Evolutionary conservation across 1,139 yeast species (phyloP).

Genomic region (Candida sp.): DNA sequence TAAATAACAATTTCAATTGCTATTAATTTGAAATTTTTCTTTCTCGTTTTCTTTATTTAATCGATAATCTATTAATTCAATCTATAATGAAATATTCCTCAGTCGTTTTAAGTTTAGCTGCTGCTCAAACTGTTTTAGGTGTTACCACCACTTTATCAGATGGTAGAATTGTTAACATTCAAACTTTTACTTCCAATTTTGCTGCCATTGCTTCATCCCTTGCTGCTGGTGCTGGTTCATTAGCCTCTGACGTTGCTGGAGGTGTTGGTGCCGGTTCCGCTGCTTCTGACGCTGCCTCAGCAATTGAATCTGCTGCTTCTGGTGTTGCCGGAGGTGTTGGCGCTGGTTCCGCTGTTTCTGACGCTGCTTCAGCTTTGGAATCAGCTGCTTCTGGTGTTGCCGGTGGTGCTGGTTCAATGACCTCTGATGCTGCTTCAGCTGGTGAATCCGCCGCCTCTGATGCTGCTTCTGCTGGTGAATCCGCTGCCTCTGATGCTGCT

Average conservation of each 20-base stretch:
- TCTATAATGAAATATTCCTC: not conserved
- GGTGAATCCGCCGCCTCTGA: conserved; percentile 6
- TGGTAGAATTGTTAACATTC: not conserved
- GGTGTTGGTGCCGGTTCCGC: conserved; percentile 4
- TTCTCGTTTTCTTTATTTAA: not conserved
- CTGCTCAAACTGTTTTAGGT: conserved; percentile 3
- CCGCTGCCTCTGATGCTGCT: conserved; percentile 7
- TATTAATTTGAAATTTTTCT: too few relatives aligned
- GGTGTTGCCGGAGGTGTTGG: conserved; percentile 1
- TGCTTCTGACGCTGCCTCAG: conserved; percentile 1
- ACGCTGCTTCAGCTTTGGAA: conserved; percentile 1
- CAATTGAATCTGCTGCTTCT: conserved; percentile 1
- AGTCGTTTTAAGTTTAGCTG: conserved; percentile 3
- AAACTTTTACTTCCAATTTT: conserved; percentile 6
- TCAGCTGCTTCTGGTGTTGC: conserved; percentile 1
- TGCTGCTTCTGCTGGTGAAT: conserved; percentile 4
- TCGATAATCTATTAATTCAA: not conserved
- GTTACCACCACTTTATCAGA: conserved; percentile 3
- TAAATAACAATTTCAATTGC: not conserved
- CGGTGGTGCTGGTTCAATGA: conserved; percentile 6
- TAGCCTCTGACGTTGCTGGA: conserved; percentile 5
- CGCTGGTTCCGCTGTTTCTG: conserved; percentile 7
- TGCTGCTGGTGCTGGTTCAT: conserved; percentile 3
- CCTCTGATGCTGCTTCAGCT: conserved; percentile 4
- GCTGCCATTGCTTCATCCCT: conserved; percentile 5